These are phyloP conservation scores for Aspergillus felis DNA, from an alignment of 2,329 filamentous ascomycete species.

Conservation along the genomic window DNA sequence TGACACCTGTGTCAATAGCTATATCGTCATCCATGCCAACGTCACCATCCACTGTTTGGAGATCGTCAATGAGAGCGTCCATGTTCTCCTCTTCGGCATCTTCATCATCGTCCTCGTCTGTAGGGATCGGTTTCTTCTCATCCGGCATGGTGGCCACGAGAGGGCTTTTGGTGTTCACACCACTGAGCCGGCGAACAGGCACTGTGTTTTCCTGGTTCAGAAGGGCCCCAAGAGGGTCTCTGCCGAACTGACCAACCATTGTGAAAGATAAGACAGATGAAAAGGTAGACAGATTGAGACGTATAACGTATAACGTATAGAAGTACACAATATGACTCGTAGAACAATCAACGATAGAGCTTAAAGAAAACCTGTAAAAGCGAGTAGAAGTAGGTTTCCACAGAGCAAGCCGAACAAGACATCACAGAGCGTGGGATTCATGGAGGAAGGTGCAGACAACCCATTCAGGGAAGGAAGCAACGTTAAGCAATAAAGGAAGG, in stretches of 20 bases:
- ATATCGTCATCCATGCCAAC: slow-evolving; percentile 59
- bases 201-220: background rate
- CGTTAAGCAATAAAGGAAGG: background rate
- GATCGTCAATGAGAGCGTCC: slow-evolving; percentile 79
- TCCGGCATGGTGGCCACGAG: background rate
- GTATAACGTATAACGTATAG: background rate
- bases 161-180: background rate
- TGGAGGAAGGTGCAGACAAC: background rate
- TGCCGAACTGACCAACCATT: background rate
- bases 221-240: background rate
- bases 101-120: slow-evolving; percentile 42
- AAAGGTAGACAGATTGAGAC: background rate
- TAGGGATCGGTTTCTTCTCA: background rate
- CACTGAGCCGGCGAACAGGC: background rate
- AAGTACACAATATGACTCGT: background rate
- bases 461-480: background rate
- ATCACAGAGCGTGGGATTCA: background rate
- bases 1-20: slow-evolving; percentile 49
- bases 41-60: slow-evolving; percentile 75
- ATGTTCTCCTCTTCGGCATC: slow-evolving; percentile 81
- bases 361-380: background rate
- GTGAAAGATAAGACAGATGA: background rate
- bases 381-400: background rate
- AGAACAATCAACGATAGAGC: background rate
- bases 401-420: background rate